Evolutionary conservation across 768 basidiomycete genomes (phyloP), one percentile per base, ranked within the genome.

Genomic region (Brasilioporus rufonigricans): DNA sequence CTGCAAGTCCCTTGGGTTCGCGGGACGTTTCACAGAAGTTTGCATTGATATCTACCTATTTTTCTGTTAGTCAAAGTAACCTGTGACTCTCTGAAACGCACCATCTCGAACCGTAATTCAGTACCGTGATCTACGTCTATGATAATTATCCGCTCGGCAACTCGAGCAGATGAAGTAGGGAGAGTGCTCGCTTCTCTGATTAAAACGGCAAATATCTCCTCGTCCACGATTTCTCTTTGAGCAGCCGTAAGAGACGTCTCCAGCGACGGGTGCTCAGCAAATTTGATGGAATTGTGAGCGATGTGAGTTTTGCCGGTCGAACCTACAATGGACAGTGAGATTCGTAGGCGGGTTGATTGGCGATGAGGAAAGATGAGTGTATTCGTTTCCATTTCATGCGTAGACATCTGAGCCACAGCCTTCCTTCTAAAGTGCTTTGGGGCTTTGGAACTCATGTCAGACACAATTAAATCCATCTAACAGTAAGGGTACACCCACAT

Each of bases 141-240:
- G 32, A 81, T 80, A 27, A 93, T 85, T 38, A 88, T 74, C 33
- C 87, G 80, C 65, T 93, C 91, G 3, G 89, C 86, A 6, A 93
- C 89, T 24, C 83, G 80, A 12, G 87, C 87, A 31, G 87, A 84
- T 4, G 87, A 87, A 1, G 87, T 89, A 14, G 89, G 86, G 11
- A 93, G 74, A 55, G 68, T 80, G 52, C 86, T 84, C n/a, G 89
- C 87, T 70, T 93, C 91, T 63, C 75, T 79, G 38, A 91, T 87
- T 21, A 93, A 74, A 21, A 83, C 64, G 4, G 84, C 74, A 59
- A 91, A 93, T 36, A 93, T 85, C 63, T 93, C 91, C 64, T 88
- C 85, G 52, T 93, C 89, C 6, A 91, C 78, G 14, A 85, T 75
- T 66, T 92, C 91, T 49, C 76, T 77, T 64, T 92, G 90, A 1